Conservation (phyloP, 1,284 basidiomycete genomes). For the Macrocystidia cucumis region DNA sequence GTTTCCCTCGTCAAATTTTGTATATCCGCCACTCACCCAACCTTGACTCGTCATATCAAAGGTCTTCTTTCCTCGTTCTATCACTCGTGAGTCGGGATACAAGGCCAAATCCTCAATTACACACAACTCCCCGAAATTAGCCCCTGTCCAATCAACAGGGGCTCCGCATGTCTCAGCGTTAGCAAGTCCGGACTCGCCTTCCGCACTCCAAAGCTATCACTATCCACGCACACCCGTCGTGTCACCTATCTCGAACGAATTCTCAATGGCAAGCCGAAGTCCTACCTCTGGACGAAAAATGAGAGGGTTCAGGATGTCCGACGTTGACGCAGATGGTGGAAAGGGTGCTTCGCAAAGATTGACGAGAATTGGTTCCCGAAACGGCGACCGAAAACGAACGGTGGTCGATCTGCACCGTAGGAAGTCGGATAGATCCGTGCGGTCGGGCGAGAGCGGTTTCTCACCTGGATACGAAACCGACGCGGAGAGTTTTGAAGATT, state of each 20-base stretch:
- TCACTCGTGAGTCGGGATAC: constrained; percentile 55
- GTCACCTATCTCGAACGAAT: constrained; percentile 8
- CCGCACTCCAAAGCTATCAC: constrained; percentile 6
- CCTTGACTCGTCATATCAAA: constrained; percentile 16
- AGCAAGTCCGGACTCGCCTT: constrained; percentile 10
- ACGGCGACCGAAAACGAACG: too few relatives aligned
- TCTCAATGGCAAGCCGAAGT: not conserved
- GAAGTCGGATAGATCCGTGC: too few relatives aligned
- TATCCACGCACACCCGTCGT: constrained; percentile 9
- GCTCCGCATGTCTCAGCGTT: constrained; percentile 18
- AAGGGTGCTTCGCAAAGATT: too few relatives aligned
- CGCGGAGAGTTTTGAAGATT: not conserved
- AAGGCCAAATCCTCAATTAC: constrained; percentile 24
- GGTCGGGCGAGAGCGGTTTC: not conserved
- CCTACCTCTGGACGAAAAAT: too few relatives aligned
- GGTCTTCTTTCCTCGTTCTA: constrained; percentile 73
- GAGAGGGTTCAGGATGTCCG: too few relatives aligned
- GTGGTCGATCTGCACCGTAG: too few relatives aligned
- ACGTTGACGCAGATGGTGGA: too few relatives aligned
- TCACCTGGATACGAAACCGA: constrained; percentile 1
- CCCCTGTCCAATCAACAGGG: constrained; percentile 13
- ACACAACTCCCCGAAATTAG: constrained; percentile 14
- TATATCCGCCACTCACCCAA: constrained; percentile 1
- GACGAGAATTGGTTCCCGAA: too few relatives aligned
- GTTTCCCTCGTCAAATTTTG: constrained; percentile 1